These are phyloP conservation scores for Botrytis cinerea DNA, from an alignment of 2,329 filamentous ascomycete species.

Conservation along the genomic window DNA sequence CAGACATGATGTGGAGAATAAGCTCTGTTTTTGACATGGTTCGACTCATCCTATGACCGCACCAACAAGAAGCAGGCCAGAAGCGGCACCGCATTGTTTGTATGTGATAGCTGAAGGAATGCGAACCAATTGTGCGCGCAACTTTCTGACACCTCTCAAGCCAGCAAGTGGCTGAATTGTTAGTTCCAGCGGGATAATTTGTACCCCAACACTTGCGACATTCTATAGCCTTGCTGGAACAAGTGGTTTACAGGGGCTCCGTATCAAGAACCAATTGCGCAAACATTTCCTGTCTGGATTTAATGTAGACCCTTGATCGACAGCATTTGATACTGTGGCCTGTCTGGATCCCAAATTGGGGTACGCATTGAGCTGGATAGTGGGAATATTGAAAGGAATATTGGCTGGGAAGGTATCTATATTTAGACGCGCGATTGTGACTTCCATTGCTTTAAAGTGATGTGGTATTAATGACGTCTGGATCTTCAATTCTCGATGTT, in stretches of 20 bases:
- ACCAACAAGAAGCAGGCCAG: neutral
- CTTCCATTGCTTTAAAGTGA: neutral
- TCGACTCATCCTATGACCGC: neutral
- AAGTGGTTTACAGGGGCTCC: neutral
- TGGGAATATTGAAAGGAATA: conserved; percentile 18
- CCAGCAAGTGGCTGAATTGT: neutral
- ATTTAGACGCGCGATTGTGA: conserved; percentile 3
- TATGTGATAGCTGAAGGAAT: neutral
- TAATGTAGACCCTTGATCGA: neutral
- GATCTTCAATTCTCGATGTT: neutral
- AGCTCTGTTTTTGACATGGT: neutral
- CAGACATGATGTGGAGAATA: neutral
- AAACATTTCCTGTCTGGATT: neutral
- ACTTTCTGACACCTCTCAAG: no score
- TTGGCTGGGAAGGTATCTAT: neutral
- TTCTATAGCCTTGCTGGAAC: neutral
- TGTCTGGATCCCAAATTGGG: neutral
- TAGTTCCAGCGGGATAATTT: neutral
- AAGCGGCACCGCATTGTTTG: neutral
- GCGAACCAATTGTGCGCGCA: neutral
- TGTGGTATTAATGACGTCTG: neutral
- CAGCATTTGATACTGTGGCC: neutral
- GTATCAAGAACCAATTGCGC: neutral
- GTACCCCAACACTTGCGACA: conserved; percentile 3
- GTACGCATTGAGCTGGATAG: neutral